Base-by-base conservation (phyloP, 2,329 filamentous ascomycete species). In the Aspergillus persii region DNA sequence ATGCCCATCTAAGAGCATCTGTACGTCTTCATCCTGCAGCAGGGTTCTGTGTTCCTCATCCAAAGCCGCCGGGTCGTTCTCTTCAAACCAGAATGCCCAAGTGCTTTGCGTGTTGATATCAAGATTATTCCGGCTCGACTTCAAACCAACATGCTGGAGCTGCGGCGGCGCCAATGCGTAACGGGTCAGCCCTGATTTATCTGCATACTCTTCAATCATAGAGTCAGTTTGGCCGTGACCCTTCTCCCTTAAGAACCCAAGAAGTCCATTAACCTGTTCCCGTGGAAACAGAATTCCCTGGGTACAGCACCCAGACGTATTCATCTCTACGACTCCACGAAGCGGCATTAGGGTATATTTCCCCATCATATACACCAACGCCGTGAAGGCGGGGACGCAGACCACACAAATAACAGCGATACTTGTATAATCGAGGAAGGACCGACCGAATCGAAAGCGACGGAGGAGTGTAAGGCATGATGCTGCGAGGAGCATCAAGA, bases 221-320 rank as follows among this genome's bases (percentile, higher is more conserved):
- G 58, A 64, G 59, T 71, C 69, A 8, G 66, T 71, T 58, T 69
- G 68, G 0, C 68, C 68, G 29, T 46, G 50, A 4, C 61, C 56
- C 23, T 57, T 55, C 3, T 60, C 50, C 3, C 54, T 47, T 23
- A 71, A 55, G 33, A 63, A 66, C 1, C 9, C 57, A 15, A 67
- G 60, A 47, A 71, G 46, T 2, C 48, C 59, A 8, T 54, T 49
- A 7, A 71, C 61, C 44, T 62, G 63, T 8, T 64, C 54, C 9
- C 58, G 53, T 3, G 72, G 70, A 48, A 73, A 74, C 9, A 75
- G 61, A 12, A 74, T 56, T 1, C 65, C 72, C 62, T 76, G 73
- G 2, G 72, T 69, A 50, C 72, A 76, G 58, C 71, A 76, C 18
- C 73, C 73, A 18, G 57, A 61, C 6, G 59, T 54, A 51, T 72